Base-by-base conservation (phyloP, 225 moss, liverwort and hornwort species). In the Bryum argenteum region DNA sequence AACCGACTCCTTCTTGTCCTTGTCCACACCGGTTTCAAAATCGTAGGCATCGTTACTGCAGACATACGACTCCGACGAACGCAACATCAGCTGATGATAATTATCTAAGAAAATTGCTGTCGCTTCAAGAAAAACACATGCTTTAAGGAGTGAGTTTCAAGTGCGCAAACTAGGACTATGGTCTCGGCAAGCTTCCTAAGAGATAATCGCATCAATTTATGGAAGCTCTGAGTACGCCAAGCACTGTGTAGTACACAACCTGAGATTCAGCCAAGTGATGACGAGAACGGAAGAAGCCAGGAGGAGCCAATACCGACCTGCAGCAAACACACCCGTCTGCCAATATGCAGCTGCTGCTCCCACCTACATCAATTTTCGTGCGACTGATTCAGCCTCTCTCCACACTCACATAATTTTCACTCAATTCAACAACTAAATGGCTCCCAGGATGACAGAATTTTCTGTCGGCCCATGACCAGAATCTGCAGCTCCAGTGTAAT, bases 31-130 rank as follows among this genome's bases (percentile, higher is more conserved):
- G 9, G 94, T 94, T 78, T 87, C 84, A 9, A 81, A 83, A 70
- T 98, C 97, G 45, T 91, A 94, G 8, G 89, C 97, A 77, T 98
- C 97, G 64, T 98, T 98, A 73, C 97, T 97, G 88, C 79, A 82
- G 47, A 52, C 23, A 54, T 16, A 17, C 2, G 44, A 45, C 12
- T 47, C 42, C 71, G 50, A 40, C 39, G 6, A 48, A 23, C 48
- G 24, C 8, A 9, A 22, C 28, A 73, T 9, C 22, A 37, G 17
- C 48, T 33, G 33, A 33, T 33, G 1, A 33, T 33, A 5, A 33
- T 28, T 5, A 28, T 28, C 28, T 28, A 28, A 2, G 28, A 28
- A 33, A 4, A 33, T 33, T 6, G 33, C 33, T 33, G 33, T 33
- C 33, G 33, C 33, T 33, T 33, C 5, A 33, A 33, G 7, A 5